phyloP scores from a whole-genome alignment of 2,329 filamentous ascomycete species.

The Leptographium lundbergii region DNA sequence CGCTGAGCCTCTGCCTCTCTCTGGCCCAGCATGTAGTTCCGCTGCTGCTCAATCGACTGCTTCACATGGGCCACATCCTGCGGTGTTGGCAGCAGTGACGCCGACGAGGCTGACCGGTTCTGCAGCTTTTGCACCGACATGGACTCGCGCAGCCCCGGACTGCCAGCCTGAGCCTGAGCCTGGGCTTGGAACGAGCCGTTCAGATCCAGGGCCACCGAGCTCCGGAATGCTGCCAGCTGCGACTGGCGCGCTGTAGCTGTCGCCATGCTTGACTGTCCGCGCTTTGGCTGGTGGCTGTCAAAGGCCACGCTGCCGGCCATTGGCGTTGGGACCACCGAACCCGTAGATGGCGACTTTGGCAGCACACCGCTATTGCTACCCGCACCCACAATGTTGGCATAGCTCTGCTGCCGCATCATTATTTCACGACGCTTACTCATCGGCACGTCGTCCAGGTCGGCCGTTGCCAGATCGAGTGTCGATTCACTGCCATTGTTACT shows the following conservation, averaged over 20 bases:
- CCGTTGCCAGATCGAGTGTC: constrained; percentile 7
- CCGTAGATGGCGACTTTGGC: background rate
- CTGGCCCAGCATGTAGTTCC: constrained; percentile 45
- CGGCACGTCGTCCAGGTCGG: constrained; percentile 55
- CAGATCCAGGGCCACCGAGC: constrained; percentile 52
- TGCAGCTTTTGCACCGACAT: constrained; percentile 20
- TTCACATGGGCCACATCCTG: constrained; percentile 21
- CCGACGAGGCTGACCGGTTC: background rate
- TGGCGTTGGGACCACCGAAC: background rate
- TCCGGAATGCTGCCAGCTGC: constrained; percentile 54
- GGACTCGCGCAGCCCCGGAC: constrained; percentile 3
- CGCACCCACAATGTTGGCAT: constrained; percentile 18
- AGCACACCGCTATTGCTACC: background rate
- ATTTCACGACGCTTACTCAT: constrained; percentile 54
- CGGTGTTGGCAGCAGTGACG: constrained; percentile 10
- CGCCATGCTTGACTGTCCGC: constrained; percentile 26
- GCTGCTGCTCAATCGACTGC: constrained; percentile 39
- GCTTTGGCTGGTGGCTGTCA: constrained; percentile 42
- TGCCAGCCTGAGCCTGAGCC: background rate
- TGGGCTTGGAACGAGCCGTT: constrained; percentile 19
- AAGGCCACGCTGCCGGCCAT: constrained; percentile 26
- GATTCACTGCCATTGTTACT: constrained; percentile 4
- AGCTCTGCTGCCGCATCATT: constrained; percentile 44
- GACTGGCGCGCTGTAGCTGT: constrained; percentile 37
- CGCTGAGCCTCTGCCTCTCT: constrained; percentile 49